A percentile compares a stretch with the other conserved stretches of the same genome.
Conservation (phyloP, 768 basidiomycete genomes). For the Boletus tomentosulus region DNA sequence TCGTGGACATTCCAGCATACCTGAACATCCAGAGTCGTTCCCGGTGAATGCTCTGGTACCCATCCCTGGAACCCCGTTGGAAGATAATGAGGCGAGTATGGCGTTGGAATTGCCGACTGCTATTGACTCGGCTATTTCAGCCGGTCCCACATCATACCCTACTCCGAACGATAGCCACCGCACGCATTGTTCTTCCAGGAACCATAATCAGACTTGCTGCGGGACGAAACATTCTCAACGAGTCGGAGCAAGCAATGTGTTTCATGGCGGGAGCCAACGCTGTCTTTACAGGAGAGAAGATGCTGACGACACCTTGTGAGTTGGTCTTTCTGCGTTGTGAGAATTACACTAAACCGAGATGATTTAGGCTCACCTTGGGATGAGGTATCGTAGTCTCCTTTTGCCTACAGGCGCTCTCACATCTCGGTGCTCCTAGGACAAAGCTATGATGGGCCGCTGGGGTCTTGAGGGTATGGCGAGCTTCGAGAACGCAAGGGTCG, state of each 20-base stretch:
- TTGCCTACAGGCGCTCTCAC: neutral
- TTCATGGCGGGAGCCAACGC: constrained; percentile 99
- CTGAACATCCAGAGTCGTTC: constrained; percentile 97
- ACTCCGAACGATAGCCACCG: constrained; percentile 91
- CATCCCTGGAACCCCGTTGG: constrained; percentile 90
- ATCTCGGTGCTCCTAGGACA: constrained; percentile 52
- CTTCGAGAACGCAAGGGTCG: constrained; percentile 71
- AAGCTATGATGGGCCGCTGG: constrained; percentile 91
- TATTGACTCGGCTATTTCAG: constrained; percentile 37
- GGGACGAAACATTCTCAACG: constrained; percentile 82
- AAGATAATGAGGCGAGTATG: constrained; percentile 71
- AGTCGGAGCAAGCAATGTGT: constrained; percentile 94
- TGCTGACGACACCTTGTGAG: constrained; percentile 96
- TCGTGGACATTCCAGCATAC: constrained; percentile 53
- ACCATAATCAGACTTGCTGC: constrained; percentile 96
- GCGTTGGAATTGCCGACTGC: neutral
- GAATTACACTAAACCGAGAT: constrained; percentile 5
- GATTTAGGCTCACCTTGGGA: constrained; percentile 86
- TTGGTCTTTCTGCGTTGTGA: constrained; percentile 11
- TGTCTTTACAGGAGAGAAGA: constrained; percentile 96
- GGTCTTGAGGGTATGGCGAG: constrained; percentile 88
- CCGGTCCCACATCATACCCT: constrained; percentile 79
- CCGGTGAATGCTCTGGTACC: constrained; percentile 97
- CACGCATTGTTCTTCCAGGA: constrained; percentile 83
- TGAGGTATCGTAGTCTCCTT: constrained; percentile 46